These are phyloP conservation scores for Corymbia citriodora DNA, from an alignment of 441 rosid species.

Conservation along the genomic window DNA sequence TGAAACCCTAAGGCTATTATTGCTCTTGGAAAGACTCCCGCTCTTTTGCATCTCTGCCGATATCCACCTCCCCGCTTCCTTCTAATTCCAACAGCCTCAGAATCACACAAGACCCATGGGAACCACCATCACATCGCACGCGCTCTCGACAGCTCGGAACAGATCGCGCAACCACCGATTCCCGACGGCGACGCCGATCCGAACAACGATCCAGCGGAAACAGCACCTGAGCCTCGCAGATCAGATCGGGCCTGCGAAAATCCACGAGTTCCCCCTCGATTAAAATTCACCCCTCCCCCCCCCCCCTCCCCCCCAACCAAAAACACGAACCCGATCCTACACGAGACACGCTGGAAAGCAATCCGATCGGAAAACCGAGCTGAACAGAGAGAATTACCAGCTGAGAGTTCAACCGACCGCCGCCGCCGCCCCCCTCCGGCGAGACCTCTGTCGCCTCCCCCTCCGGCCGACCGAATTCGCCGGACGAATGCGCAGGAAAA, in stretches of 20 bases:
- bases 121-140: neutral
- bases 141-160: neutral
- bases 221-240: neutral
- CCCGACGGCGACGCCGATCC: neutral
- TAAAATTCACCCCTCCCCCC: too few species aligned
- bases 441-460: neutral
- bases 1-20: constrained; percentile 24
- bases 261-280: neutral
- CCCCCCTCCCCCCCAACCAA: too few species aligned
- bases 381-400: neutral
- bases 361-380: neutral
- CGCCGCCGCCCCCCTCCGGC: neutral
- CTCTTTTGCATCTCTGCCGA: constrained; percentile 46
- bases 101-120: neutral
- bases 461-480: neutral
- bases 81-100: neutral
- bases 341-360: neutral
- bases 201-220: neutral
- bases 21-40: constrained; percentile 37
- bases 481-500: neutral
- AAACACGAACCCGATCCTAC: neutral
- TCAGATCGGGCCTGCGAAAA: neutral
- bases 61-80: neutral
- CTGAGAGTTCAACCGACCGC: neutral
- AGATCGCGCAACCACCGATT: neutral